phyloP scores from a whole-genome alignment of 495 filamentous ascomycete species.

The Aspergillus sclerotioniger region DNA sequence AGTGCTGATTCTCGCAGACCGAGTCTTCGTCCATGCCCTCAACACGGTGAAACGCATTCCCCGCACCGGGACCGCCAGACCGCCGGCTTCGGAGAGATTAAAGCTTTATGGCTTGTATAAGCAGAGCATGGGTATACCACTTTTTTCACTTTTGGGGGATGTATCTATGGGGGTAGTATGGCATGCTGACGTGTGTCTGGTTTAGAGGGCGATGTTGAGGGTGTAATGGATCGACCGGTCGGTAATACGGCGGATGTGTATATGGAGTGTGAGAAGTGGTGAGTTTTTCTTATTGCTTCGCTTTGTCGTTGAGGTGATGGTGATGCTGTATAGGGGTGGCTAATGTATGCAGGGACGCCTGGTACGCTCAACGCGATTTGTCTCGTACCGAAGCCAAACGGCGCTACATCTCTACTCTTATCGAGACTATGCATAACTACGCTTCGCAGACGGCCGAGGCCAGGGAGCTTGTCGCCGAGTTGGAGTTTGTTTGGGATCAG shows the following conservation, averaged over 20 bases:
- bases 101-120: constrained; percentile 97
- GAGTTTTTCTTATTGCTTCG: constrained; percentile 13
- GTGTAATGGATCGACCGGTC: constrained; percentile 81
- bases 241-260: constrained; percentile 51
- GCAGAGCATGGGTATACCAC: constrained; percentile 76
- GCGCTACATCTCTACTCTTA: constrained; percentile 85
- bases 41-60: constrained; percentile 98
- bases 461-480: constrained; percentile 82
- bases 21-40: constrained; percentile 97
- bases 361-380: constrained; percentile 79
- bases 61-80: constrained; percentile 83
- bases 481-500: constrained; percentile 99
- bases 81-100: constrained; percentile 79
- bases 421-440: constrained; percentile 94
- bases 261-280: constrained; percentile 64
- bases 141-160: not conserved
- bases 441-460: constrained; percentile 82
- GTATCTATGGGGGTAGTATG: not conserved
- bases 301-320: too few species aligned
- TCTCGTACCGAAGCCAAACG: constrained; percentile 91
- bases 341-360: constrained; percentile 65
- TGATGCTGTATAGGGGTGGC: not conserved
- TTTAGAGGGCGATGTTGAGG: constrained; percentile 86
- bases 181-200: constrained; percentile 12
- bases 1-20: constrained; percentile 54